Evolutionary conservation across 192 early-diverging fungal species (phyloP), one percentile per base, ranked within the genome.

Genomic region (Dissophora globulifera): DNA sequence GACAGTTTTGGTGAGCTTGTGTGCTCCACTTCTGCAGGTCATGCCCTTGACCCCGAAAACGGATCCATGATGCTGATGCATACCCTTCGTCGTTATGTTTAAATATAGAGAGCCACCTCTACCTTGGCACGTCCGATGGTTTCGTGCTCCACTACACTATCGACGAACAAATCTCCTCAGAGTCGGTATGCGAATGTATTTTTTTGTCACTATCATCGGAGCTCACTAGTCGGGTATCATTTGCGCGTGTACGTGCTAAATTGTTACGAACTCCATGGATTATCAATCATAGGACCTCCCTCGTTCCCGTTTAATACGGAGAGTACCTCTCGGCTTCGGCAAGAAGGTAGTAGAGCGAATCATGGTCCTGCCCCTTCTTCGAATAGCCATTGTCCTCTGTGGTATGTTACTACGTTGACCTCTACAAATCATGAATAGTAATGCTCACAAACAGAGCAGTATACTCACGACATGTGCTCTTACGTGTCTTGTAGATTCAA

Each of bases 101-200:
- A n/a, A n/a, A n/a, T n/a, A 45, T 50, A 93, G 93, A 89, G 40
- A 87, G 85, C 61, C 82, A 91, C 58, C 67, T 95, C 20, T 93
- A 92, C 45, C 62, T 93, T 29, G 93, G 93, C 2, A 91, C 91
- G 27, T 89, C 89, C 1, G 90, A 93, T 76, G 92, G 92, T 11
- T 78, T 84, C 31, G 38, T 94, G 43, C 62, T 91, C 12, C 92
- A 91, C 63, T 93, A 88, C 62, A 61, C 67, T 3, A 58, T 94
- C 32, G 89, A 87, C 33, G 83, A 83, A 31, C 56, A 63, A 67
- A 69, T 67, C 40, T 66, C 56, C 15, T 68, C 81, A 8, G 60
- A 79, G 9, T 66, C 58, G 46, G 79, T 79, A 81, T 47, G 79
- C n/a, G n/a, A n/a, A n/a, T n/a, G n/a, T n/a, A n/a, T n/a, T n/a